Evolutionary conservation across 768 basidiomycete species (phyloP).

Genomic region (Mycena epipterygia): DNA sequence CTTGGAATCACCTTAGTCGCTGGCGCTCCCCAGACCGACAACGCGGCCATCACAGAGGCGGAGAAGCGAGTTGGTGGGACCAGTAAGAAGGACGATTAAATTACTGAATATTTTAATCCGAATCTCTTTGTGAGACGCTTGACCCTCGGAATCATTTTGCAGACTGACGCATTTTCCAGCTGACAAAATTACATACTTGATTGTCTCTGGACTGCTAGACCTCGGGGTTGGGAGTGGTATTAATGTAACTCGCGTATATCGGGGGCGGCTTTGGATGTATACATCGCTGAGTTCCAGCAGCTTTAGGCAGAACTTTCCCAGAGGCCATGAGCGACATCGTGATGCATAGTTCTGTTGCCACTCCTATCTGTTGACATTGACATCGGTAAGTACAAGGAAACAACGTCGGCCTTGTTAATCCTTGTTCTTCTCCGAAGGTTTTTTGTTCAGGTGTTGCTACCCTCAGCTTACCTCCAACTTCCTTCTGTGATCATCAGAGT

Average conservation of each 20-base stretch:
- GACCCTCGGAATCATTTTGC: not conserved
- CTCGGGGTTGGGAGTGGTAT: slow-evolving; percentile 16
- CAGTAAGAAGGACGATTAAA: slow-evolving; percentile 83
- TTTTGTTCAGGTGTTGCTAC: slow-evolving; percentile 4
- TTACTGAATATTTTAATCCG: slow-evolving; percentile 27
- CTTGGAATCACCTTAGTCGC: slow-evolving; percentile 50
- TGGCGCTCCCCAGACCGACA: slow-evolving; percentile 86
- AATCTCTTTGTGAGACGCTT: slow-evolving; percentile 11
- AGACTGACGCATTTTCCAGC: not conserved
- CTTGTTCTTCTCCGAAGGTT: not conserved
- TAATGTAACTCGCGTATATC: slow-evolving; percentile 29
- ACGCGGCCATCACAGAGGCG: slow-evolving; percentile 88
- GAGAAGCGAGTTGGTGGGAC: slow-evolving; percentile 80
- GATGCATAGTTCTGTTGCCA: not conserved
- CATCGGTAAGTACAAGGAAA: not conserved
- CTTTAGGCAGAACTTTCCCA: not conserved
- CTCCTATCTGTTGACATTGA: not conserved
- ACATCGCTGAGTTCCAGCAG: not conserved
- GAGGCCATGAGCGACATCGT: not conserved
- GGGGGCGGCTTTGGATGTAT: not conserved
- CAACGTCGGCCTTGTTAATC: slow-evolving; percentile 4
- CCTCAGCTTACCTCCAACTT: not conserved
- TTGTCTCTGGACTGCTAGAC: slow-evolving; percentile 30
- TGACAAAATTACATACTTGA: slow-evolving; percentile 35
- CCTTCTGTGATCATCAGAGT: slow-evolving; percentile 14